Evolutionary conservation across 2,329 filamentous ascomycete genomes (phyloP).

Genomic region (Ilyonectria sp.): DNA sequence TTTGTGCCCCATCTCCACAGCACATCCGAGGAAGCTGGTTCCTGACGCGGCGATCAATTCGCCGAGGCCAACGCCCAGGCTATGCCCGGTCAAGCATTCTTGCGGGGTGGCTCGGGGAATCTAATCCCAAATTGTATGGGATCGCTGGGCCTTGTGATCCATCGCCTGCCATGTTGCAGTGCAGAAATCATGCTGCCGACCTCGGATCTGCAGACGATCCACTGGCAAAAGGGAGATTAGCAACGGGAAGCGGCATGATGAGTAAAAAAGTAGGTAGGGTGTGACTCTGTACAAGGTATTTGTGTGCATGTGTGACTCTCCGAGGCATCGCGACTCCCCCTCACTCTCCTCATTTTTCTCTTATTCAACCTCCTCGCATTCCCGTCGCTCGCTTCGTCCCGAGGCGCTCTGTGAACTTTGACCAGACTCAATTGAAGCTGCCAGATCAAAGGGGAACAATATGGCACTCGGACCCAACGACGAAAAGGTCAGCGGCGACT

Average conservation of each 20-base stretch:
- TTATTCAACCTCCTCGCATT: not conserved
- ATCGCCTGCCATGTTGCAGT: constrained; percentile 7
- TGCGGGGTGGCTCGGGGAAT: constrained; percentile 25
- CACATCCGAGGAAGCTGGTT: not conserved
- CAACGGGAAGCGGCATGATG: constrained; percentile 1
- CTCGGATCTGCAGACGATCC: constrained; percentile 28
- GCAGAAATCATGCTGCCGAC: constrained; percentile 23
- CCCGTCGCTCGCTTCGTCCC: not conserved
- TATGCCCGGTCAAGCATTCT: constrained; percentile 15
- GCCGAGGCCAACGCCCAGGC: constrained; percentile 15
- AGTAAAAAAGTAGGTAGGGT: constrained; percentile 3
- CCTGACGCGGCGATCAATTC: constrained; percentile 8
- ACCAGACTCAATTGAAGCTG: constrained; percentile 17
- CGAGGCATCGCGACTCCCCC: constrained; percentile 9
- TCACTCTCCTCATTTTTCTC: constrained; percentile 1
- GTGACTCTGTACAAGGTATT: constrained; percentile 19
- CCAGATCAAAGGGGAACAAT: constrained; percentile 1
- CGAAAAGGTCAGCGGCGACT: constrained; percentile 39
- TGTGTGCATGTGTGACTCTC: constrained; percentile 17
- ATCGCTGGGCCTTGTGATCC: constrained; percentile 25
- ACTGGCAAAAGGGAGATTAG: constrained; percentile 27
- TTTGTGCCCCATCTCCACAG: constrained; percentile 8
- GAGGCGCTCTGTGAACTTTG: constrained; percentile 3
- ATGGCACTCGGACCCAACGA: constrained; percentile 38
- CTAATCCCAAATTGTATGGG: constrained; percentile 24